These are phyloP conservation scores for Triadica sebifera DNA, from an alignment of 345 rosid genomes.

Conservation along the genomic window DNA sequence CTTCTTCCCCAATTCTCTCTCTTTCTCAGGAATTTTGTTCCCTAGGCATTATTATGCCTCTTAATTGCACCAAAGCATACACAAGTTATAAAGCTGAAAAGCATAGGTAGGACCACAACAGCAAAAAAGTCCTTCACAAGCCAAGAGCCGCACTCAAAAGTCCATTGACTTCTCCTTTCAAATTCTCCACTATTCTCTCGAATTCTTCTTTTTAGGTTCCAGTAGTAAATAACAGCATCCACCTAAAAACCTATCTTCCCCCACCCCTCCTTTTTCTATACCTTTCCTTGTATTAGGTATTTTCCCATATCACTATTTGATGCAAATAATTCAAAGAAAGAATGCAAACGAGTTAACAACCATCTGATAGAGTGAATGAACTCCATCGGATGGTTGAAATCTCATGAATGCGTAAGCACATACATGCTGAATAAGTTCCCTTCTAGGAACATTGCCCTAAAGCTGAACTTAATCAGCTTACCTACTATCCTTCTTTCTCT, in stretches of 20 bases:
- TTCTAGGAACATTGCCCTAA: not conserved
- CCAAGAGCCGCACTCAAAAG: not conserved
- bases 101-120: conserved; percentile 8
- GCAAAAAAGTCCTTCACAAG: not conserved
- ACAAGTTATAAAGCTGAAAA: not conserved
- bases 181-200: not conserved
- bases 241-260: not conserved
- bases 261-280: not conserved
- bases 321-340: conserved; percentile 7
- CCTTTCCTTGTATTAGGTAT: too few species aligned
- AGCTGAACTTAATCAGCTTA: not conserved
- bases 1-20: not conserved
- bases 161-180: not conserved
- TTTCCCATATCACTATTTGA: not conserved
- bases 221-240: conserved; percentile 14
- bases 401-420: not conserved
- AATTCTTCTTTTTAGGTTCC: conserved; percentile 15
- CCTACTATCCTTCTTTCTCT: not conserved
- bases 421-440: not conserved
- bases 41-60: not conserved
- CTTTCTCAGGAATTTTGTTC: conserved; percentile 11
- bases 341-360: not conserved
- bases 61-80: not conserved
- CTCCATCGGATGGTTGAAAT: not conserved
- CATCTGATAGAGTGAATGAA: not conserved